Conservation (phyloP, 2,329 filamentous ascomycete genomes). For the Proliferodiscus dingleyae region DNA sequence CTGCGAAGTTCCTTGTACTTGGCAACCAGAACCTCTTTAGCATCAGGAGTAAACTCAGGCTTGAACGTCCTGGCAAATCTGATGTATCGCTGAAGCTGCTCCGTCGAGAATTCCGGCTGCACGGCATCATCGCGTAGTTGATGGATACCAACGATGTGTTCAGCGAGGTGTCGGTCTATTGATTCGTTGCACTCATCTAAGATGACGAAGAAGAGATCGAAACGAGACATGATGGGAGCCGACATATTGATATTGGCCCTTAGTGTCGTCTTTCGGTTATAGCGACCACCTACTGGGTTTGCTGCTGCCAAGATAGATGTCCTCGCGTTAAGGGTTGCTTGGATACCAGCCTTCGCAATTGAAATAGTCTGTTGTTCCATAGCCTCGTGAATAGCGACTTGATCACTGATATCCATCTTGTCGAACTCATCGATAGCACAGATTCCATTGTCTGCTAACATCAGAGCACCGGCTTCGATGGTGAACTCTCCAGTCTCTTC, state of each 20-base stretch:
- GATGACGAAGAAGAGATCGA: slow-evolving; percentile 97
- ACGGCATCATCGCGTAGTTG: slow-evolving; percentile 89
- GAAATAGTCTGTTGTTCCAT: slow-evolving; percentile 99
- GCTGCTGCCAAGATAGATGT: slow-evolving; percentile 94
- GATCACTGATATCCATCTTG: slow-evolving; percentile 97
- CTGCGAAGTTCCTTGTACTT: slow-evolving; percentile 94
- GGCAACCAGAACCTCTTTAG: slow-evolving; percentile 77
- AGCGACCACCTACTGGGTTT: slow-evolving; percentile 92
- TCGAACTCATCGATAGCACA: slow-evolving; percentile 99
- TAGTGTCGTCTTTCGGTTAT: slow-evolving; percentile 92
- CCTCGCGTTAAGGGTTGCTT: slow-evolving; percentile 92
- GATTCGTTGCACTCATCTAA: slow-evolving; percentile 93
- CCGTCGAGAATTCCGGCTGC: slow-evolving; percentile 88
- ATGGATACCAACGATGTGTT: slow-evolving; percentile 93
- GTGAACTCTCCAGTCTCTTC: slow-evolving; percentile 98
- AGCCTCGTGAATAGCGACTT: slow-evolving; percentile 98
- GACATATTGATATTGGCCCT: slow-evolving; percentile 98
- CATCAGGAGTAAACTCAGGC: slow-evolving; percentile 84
- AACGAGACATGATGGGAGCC: slow-evolving; percentile 98
- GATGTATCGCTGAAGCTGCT: slow-evolving; percentile 95
- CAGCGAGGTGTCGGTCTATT: slow-evolving; percentile 83
- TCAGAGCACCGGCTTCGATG: slow-evolving; percentile 94
- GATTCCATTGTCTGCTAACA: slow-evolving; percentile 95
- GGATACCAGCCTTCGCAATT: slow-evolving; percentile 96
- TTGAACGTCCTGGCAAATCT: slow-evolving; percentile 93